phyloP scores from a whole-genome alignment of 768 basidiomycete species.

The Clavaria fumosa region DNA sequence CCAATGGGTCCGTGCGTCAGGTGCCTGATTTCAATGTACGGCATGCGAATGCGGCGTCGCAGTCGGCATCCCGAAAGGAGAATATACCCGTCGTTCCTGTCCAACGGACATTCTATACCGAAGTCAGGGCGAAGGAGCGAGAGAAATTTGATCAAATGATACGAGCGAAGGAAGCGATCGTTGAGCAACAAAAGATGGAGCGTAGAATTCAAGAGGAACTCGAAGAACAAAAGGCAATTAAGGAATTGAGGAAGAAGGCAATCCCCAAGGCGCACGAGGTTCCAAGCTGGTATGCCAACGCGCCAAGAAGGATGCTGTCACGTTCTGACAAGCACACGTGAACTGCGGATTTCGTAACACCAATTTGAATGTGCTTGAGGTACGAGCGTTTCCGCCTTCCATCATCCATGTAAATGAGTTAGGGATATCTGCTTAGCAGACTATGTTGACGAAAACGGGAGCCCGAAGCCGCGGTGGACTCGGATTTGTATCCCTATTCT shows the following conservation, averaged over 20 bases:
- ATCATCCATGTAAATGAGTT: too few relatives aligned
- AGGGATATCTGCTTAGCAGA: too few relatives aligned
- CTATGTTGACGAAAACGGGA: too few relatives aligned
- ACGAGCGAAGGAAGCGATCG: constrained; percentile 39
- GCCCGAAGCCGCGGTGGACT: too few relatives aligned
- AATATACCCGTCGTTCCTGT: constrained; percentile 34
- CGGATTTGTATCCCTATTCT: too few relatives aligned
- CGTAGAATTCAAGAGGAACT: constrained; percentile 24
- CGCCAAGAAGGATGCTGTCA: not conserved
- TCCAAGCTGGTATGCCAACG: constrained; percentile 50
- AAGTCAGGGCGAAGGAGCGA: constrained; percentile 42
- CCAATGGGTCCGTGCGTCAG: constrained; percentile 25
- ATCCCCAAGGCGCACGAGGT: constrained; percentile 57
- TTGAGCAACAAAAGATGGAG: constrained; percentile 31
- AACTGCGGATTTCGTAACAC: too few relatives aligned
- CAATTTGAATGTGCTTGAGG: too few relatives aligned
- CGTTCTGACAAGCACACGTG: too few relatives aligned
- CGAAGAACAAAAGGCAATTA: constrained; percentile 39
- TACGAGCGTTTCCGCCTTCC: too few relatives aligned
- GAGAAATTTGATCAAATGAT: constrained; percentile 47
- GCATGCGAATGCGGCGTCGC: constrained; percentile 34
- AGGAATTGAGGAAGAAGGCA: constrained; percentile 44
- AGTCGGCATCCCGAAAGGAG: constrained; percentile 28
- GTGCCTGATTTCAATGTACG: constrained; percentile 42
- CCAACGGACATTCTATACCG: constrained; percentile 35